Evolutionary conservation across 1,284 basidiomycete genomes (phyloP).

Genomic region (Vanrija humicola): DNA sequence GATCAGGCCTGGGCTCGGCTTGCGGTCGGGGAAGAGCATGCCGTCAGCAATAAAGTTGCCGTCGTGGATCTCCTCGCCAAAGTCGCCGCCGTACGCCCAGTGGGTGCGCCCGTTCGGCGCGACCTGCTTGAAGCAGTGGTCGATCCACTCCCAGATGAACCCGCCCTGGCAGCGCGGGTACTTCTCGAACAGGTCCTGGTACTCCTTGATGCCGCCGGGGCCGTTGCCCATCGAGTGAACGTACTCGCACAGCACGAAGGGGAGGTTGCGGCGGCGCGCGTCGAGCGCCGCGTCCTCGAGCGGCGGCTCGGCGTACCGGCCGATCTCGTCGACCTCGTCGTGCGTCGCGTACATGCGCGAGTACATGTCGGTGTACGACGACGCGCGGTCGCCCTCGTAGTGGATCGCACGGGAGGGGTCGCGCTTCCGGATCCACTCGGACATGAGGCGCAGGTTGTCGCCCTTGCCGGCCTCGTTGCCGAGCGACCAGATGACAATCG

Average conservation of each 20-base stretch:
- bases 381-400: constrained; percentile 17
- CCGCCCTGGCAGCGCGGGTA: constrained; percentile 19
- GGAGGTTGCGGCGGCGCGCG: constrained; percentile 7
- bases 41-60: constrained; percentile 27
- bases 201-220: constrained; percentile 22
- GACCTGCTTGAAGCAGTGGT: constrained; percentile 13
- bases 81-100: constrained; percentile 20
- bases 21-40: constrained; percentile 25
- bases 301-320: constrained; percentile 4
- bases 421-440: constrained; percentile 10
- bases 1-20: constrained; percentile 17
- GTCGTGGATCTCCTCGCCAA: constrained; percentile 25
- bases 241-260: constrained; percentile 26
- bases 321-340: constrained; percentile 18
- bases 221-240: constrained; percentile 29
- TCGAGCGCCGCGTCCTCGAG: constrained; percentile 11
- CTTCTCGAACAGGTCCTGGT: constrained; percentile 21
- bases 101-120: constrained; percentile 2
- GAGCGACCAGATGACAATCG: constrained; percentile 25
- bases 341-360: constrained; percentile 15
- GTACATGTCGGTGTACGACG: constrained; percentile 13
- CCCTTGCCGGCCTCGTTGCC: constrained; percentile 23
- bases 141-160: constrained; percentile 25
- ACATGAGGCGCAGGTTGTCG: constrained; percentile 16
- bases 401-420: constrained; percentile 16